Percentiles rank a stretch among this genome's conserved stretches.
Evolutionary conservation across 1,284 basidiomycete genomes (phyloP).

Genomic region (Leccinum solheimii): DNA sequence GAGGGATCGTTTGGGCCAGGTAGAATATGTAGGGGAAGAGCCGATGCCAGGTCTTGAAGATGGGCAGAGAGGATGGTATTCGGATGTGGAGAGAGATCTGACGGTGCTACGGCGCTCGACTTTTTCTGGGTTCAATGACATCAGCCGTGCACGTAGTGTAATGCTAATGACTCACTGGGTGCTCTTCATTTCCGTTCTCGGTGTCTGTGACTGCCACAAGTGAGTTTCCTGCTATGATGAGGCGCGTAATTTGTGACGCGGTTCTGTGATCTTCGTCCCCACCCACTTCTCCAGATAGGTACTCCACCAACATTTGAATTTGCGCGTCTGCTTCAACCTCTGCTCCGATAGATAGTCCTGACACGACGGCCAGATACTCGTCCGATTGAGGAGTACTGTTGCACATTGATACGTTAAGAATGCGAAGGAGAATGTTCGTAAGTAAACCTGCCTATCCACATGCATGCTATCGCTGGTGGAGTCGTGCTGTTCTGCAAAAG

Average conservation of each 20-base stretch:
- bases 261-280: constrained; percentile 60
- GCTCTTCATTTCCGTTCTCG: constrained; percentile 33
- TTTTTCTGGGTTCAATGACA: constrained; percentile 44
- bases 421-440: constrained; percentile 9
- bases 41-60: constrained; percentile 70
- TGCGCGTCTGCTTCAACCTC: constrained; percentile 67
- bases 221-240: constrained; percentile 89
- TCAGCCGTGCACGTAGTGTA: constrained; percentile 6
- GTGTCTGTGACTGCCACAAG: constrained; percentile 52
- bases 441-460: constrained; percentile 41
- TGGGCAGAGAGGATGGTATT: constrained; percentile 69
- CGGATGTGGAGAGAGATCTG: constrained; percentile 74
- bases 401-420: constrained; percentile 9
- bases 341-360: constrained; percentile 76
- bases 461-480: constrained; percentile 45
- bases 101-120: constrained; percentile 55
- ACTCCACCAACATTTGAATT: constrained; percentile 83
- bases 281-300: constrained; percentile 84
- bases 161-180: constrained; percentile 46
- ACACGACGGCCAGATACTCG: constrained; percentile 81
- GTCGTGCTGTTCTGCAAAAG: constrained; percentile 35
- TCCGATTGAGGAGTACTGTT: constrained; percentile 35
- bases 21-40: constrained; percentile 79
- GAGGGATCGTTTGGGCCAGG: constrained; percentile 89
- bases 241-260: constrained; percentile 73